These are phyloP conservation scores for Collybia sordida DNA, from an alignment of 768 basidiomycete species.

Conservation along the genomic window DNA sequence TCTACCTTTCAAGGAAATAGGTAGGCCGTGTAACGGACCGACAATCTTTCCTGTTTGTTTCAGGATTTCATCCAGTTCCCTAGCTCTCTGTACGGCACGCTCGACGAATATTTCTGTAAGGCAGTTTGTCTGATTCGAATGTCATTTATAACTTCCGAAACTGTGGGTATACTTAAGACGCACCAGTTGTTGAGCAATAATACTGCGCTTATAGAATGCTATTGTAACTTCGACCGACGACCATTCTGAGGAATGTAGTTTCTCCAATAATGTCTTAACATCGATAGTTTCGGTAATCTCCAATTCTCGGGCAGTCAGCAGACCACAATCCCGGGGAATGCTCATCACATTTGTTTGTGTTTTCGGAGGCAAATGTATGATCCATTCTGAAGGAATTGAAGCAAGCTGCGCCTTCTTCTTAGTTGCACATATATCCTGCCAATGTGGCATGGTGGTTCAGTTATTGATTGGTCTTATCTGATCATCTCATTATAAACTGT, in stretches of 20 bases:
- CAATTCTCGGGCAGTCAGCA: conserved; percentile 53
- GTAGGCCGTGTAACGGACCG: conserved; percentile 52
- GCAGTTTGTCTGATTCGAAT: conserved; percentile 40
- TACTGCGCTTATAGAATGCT: conserved; percentile 66
- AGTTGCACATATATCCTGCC: conserved; percentile 23
- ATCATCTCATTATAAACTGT: too few species aligned
- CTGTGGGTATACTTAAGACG: conserved; percentile 8
- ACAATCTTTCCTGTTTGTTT: conserved; percentile 44
- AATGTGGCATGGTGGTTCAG: conserved; percentile 13
- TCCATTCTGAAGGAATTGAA: conserved; percentile 56
- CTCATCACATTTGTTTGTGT: conserved; percentile 46
- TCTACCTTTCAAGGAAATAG: conserved; percentile 39
- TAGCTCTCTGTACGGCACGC: conserved; percentile 46
- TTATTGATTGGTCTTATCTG: neutral
- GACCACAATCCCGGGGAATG: conserved; percentile 47
- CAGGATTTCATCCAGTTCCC: conserved; percentile 47
- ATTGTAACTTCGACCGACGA: conserved; percentile 57
- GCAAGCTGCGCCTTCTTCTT: conserved; percentile 50
- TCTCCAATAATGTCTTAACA: conserved; percentile 39
- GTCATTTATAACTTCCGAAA: neutral
- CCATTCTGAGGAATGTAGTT: conserved; percentile 47
- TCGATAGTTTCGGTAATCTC: conserved; percentile 58
- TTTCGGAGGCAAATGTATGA: conserved; percentile 37
- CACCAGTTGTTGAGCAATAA: conserved; percentile 68
- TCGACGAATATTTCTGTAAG: conserved; percentile 60